These are phyloP conservation scores for Stagonosporopsis tanaceti DNA, from an alignment of 2,329 filamentous ascomycete genomes.

Conservation along the genomic window DNA sequence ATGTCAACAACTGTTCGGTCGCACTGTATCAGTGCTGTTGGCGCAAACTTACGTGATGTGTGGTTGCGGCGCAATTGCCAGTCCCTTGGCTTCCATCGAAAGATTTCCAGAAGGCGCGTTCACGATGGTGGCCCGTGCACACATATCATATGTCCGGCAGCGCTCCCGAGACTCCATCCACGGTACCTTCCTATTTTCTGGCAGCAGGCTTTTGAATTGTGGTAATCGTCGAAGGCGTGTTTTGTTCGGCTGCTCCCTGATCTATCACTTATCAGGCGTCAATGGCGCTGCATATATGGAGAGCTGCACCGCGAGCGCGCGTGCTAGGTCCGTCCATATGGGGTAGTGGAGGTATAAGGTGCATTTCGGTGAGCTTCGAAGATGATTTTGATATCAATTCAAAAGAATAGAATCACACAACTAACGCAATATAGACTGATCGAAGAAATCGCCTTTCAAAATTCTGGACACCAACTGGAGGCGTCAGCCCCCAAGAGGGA, in stretches of 20 bases:
- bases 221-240: not conserved
- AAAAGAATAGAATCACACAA: not conserved
- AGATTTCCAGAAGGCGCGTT: constrained; percentile 40
- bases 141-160: constrained; percentile 18
- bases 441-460: constrained; percentile 70
- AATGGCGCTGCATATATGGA: constrained; percentile 42
- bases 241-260: not conserved
- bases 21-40: not conserved
- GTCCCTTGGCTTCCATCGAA: constrained; percentile 14
- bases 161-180: constrained; percentile 19
- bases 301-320: constrained; percentile 26
- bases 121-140: constrained; percentile 35
- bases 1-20: constrained; percentile 8
- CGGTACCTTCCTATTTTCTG: constrained; percentile 1
- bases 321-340: constrained; percentile 4
- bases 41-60: constrained; percentile 36
- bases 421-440: constrained; percentile 57
- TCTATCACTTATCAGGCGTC: constrained; percentile 12
- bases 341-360: constrained; percentile 27
- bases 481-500: constrained; percentile 64
- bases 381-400: not conserved
- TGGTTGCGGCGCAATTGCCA: constrained; percentile 35
- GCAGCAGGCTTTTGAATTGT: not conserved
- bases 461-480: constrained; percentile 81
- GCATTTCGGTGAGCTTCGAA: constrained; percentile 49